Percentiles rank a stretch among this genome's conserved stretches.
Evolutionary conservation across 495 filamentous ascomycete genomes (phyloP).

Genomic region (Letharia lupina): DNA sequence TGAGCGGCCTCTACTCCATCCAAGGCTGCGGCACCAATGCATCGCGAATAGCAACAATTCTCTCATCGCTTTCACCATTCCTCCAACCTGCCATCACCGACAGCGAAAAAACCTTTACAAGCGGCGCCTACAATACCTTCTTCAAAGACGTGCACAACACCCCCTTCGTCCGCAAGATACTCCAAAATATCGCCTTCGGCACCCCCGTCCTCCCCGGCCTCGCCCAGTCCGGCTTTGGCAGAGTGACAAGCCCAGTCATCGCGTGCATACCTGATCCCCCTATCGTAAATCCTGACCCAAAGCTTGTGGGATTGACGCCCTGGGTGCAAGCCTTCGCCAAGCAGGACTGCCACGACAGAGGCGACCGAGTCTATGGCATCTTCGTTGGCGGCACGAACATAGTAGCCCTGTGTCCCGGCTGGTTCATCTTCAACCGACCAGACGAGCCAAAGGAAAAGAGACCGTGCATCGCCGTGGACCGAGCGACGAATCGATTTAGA

Average conservation of each 20-base stretch:
- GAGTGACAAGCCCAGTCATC: neutral
- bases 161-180: neutral
- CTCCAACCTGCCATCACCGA: neutral
- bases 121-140: neutral
- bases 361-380: neutral
- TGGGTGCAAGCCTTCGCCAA: neutral
- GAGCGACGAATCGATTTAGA: neutral
- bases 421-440: neutral
- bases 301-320: neutral
- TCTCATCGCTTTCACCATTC: neutral
- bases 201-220: neutral
- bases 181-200: neutral
- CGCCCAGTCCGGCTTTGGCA: neutral
- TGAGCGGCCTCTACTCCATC: neutral
- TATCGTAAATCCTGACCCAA: neutral
- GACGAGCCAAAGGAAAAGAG: neutral
- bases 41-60: neutral
- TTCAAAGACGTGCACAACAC: neutral
- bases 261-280: neutral
- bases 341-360: neutral
- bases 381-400: neutral
- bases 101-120: neutral
- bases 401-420: neutral
- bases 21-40: slow-evolving; percentile 1
- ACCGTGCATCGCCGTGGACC: neutral